Percentiles rank a stretch among this genome's conserved stretches.
Evolutionary conservation across 495 filamentous ascomycete genomes (phyloP).

Genomic region (Penicillium steckii): DNA sequence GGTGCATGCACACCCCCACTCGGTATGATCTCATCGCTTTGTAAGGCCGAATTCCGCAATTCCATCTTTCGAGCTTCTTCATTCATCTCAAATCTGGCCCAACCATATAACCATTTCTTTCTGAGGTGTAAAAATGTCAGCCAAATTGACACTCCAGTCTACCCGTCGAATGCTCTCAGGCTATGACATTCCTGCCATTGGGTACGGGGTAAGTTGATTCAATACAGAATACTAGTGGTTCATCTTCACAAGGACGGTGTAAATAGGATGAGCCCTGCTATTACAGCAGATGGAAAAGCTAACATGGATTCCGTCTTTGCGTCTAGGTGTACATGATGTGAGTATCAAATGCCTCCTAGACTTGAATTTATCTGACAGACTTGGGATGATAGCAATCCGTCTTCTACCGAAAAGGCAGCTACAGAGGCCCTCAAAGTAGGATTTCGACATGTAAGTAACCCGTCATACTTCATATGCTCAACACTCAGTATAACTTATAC

Average conservation of each 20-base stretch:
- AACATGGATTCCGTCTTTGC: neutral
- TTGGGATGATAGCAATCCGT: slow-evolving; percentile 40
- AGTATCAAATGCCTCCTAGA: neutral
- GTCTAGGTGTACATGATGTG: slow-evolving; percentile 74
- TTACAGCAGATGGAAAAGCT: no score
- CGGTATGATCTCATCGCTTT: slow-evolving; percentile 21
- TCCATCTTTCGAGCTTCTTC: neutral
- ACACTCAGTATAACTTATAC: neutral
- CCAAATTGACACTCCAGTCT: slow-evolving; percentile 26
- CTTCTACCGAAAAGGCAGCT: slow-evolving; percentile 53
- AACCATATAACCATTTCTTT: neutral
- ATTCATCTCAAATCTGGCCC: neutral
- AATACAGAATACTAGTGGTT: no score
- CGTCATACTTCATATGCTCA: neutral
- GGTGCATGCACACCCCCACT: slow-evolving; percentile 9
- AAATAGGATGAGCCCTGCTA: no score
- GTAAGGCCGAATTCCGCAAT: neutral
- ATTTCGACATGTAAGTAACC: slow-evolving; percentile 54
- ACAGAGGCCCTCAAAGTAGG: slow-evolving; percentile 64
- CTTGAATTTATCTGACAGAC: slow-evolving; percentile 6
- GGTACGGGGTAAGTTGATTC: slow-evolving; percentile 62
- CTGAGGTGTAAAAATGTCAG: slow-evolving; percentile 33
- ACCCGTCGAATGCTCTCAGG: slow-evolving; percentile 64
- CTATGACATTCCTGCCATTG: slow-evolving; percentile 74
- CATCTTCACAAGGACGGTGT: no score